Base-by-base conservation (phyloP, 345 rosid species). In the Citrus inodora region DNA sequence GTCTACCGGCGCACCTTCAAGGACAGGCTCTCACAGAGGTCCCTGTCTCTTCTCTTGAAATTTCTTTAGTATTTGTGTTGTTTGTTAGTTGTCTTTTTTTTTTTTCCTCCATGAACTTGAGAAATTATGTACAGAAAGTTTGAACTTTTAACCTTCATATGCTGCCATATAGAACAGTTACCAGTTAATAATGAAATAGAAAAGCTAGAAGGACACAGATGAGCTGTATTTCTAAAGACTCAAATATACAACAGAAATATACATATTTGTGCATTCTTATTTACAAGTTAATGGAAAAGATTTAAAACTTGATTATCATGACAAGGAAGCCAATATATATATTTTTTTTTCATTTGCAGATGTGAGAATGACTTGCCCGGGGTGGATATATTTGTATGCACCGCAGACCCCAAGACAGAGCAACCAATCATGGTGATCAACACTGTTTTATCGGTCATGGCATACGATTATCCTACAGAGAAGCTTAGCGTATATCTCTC, bases 341-440 rank as follows among this genome's bases (percentile, higher is more conserved):
- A 7, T 42, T 0, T 1, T 17, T 24, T 28, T 46, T 22, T 8
- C n/a, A 73, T 32, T 22, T 60, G 19, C 85, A 87, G 89, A 56
- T 74, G 78, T 16, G 84, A 73, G 28, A 59, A 84, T 3, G 83
- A 85, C 7, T 75, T 90, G 63, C 91, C 91, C 0, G 68, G 81
- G 9, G 84, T 89, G 69, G 92, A 89, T 32, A 65, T 87, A n/a
- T 89, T 85, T 27, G 87, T 87, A 1, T 89, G 91, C 87, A 89
- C 91, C 7, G 90, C 89, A 4, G 89, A 88, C 55, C 91, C 91
- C 3, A 8, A 19, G 9, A 33, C 87, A n/a, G 93, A 89, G 83
- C 91, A 91, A 16, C 87, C 89, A 5, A 67, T 76, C 69, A 70
- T 90, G 88, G 90, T 87, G 46, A 73, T 88, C 16, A 88, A 86